Base-by-base conservation (phyloP, 768 basidiomycete genomes). In the Calvatia gigantea region DNA sequence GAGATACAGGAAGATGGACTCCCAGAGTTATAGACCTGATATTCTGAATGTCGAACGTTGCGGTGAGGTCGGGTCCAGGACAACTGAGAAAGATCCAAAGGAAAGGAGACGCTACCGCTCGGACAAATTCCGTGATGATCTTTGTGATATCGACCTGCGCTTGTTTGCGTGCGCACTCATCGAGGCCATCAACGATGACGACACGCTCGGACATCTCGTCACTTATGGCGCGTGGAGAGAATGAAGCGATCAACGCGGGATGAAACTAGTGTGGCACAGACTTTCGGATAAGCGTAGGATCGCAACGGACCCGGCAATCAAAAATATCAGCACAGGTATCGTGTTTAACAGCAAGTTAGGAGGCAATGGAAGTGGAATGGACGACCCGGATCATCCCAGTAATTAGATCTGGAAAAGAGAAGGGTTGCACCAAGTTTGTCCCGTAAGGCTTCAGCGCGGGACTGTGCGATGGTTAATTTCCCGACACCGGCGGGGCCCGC, bases 1-100 rank as follows among this genome's bases (percentile, higher is more conserved):
- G 52, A 14, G 39, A 60, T 28, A 48, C 39, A 11, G 35, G 8
- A 7, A 60, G 55, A 15, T 52, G 35, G 2, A 57, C 28, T 2
- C 14, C 38, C 19, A 41, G 27, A 9, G 23, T n/a, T 2, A 28
- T 2, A 7, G 35, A 15, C 1, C 15, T 17, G n/a, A 52, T 28
- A n/a, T 37, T n/a, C 0, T 5, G 19, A 41, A 1, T 3, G 4
- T 12, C 12, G 38, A 60, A 60, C 14, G 44, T 27, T 1, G 51
- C 51, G 2, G 33, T 12, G 6, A 60, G 45, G 29, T 57, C 45
- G 9, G 38, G 50, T 29, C 31, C 50, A n/a, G n/a, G 50, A 11
- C 50, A 29, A n/a, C 38, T 41, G 29, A 39, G 33, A 17, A 51
- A 29, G 28, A 41, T 19, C 50, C 50, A 51, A 12, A 41, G 39